A percentile compares a stretch with the other conserved stretches of the same genome.
Evolutionary conservation across 257 asterid genomes (phyloP).

Genomic region (Capsicum pubescens): DNA sequence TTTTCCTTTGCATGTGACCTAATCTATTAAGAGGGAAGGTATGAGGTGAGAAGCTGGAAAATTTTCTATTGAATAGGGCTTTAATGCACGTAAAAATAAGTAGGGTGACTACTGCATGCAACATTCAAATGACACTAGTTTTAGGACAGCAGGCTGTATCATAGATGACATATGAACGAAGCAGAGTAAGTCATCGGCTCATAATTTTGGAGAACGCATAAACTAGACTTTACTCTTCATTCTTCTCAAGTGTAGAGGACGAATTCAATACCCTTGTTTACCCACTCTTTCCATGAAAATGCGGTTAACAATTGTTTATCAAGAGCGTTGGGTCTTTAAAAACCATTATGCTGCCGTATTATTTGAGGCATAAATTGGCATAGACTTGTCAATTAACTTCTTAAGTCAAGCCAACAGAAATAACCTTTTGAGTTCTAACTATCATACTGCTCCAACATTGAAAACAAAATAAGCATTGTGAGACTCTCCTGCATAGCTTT

Average conservation of each 20-base stretch:
- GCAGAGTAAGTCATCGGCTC: neutral
- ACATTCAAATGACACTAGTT: neutral
- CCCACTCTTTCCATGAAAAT: constrained; percentile 1
- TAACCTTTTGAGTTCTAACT: neutral
- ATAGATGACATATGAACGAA: neutral
- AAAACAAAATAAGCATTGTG: neutral
- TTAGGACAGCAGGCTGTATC: neutral
- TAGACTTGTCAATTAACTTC: neutral
- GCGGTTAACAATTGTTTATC: neutral
- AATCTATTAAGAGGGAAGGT: neutral
- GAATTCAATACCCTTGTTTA: neutral
- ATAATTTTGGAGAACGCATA: neutral
- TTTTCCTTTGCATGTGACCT: neutral
- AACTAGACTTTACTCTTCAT: neutral
- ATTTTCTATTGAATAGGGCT: neutral
- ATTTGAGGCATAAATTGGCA: neutral
- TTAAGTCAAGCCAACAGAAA: neutral
- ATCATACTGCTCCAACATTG: neutral
- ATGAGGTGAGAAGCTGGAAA: neutral
- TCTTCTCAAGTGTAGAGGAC: neutral
- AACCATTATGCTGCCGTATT: neutral
- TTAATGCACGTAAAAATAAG: neutral
- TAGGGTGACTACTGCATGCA: neutral
- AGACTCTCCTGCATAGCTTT: neutral
- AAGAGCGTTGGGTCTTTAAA: neutral